Conservation (phyloP, 352 stramenopile species). For the Globisporangium perplexum region DNA sequence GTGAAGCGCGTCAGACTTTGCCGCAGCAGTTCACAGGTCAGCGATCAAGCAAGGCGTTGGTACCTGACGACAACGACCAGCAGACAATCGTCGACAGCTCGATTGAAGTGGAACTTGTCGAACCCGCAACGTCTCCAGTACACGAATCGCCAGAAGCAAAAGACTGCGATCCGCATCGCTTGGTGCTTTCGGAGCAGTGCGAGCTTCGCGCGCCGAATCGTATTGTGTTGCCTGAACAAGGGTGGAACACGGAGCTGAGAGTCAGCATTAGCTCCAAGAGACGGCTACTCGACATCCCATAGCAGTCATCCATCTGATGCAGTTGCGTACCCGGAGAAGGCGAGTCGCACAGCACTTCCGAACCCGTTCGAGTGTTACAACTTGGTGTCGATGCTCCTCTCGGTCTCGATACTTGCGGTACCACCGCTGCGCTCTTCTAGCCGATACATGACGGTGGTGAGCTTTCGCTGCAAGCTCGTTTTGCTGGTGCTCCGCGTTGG, state of each 20-base stretch:
- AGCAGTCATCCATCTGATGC: neutral
- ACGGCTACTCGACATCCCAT: neutral
- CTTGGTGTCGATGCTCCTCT: neutral
- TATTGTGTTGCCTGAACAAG: slow-evolving; percentile 7
- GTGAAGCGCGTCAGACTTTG: neutral
- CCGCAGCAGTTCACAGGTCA: too few relatives aligned
- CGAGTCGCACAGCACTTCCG: neutral
- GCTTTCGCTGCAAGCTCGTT: slow-evolving; percentile 4
- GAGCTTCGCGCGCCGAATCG: slow-evolving; percentile 1
- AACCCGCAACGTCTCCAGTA: slow-evolving; percentile 25
- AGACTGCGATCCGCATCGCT: slow-evolving; percentile 17
- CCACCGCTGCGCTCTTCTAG: slow-evolving; percentile 1
- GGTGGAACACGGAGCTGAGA: slow-evolving; percentile 10
- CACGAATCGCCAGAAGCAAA: slow-evolving; percentile 35
- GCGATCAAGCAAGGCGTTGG: neutral
- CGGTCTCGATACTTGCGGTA: slow-evolving; percentile 5
- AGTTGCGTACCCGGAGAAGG: slow-evolving; percentile 7
- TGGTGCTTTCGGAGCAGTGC: slow-evolving; percentile 17
- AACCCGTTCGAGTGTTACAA: slow-evolving; percentile 4
- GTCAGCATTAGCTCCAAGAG: neutral
- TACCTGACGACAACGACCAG: slow-evolving; percentile 13
- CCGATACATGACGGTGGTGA: slow-evolving; percentile 2
- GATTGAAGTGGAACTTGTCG: slow-evolving; percentile 12
- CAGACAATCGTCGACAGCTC: slow-evolving; percentile 4
- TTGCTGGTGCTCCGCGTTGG: slow-evolving; percentile 3